Conservation (phyloP, 495 filamentous ascomycete species). For the Penicillium bialowiezense region DNA sequence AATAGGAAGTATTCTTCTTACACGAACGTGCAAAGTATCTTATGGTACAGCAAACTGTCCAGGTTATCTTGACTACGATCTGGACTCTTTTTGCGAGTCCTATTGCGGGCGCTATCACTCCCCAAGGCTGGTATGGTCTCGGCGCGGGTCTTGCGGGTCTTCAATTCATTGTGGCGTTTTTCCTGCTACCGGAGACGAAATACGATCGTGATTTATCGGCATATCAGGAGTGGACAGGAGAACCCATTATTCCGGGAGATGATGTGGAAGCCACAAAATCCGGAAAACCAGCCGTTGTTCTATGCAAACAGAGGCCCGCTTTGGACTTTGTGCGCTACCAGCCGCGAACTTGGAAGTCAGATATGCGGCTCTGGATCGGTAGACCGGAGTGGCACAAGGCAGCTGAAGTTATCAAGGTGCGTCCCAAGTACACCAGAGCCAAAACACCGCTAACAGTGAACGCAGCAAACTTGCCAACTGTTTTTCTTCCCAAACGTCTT, state of each 20-base stretch:
- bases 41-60: conserved; percentile 30
- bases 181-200: conserved; percentile 71
- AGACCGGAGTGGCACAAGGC: conserved; percentile 26
- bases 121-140: conserved; percentile 36
- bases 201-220: conserved; percentile 21
- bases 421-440: too few species aligned
- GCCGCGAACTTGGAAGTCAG: conserved; percentile 23
- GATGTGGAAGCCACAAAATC: background rate
- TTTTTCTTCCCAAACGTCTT: conserved; percentile 40
- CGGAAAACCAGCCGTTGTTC: background rate
- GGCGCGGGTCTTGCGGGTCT: conserved; percentile 24
- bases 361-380: conserved; percentile 28
- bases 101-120: conserved; percentile 34
- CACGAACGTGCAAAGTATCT: conserved; percentile 34
- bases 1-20: conserved; percentile 34
- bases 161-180: conserved; percentile 57
- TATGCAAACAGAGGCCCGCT: conserved; percentile 21
- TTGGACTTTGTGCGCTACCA: conserved; percentile 22
- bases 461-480: background rate
- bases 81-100: conserved; percentile 32
- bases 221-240: conserved; percentile 17
- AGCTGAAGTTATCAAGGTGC: conserved; percentile 20
- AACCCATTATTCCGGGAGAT: background rate
- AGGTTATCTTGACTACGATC: conserved; percentile 25
- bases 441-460: too few species aligned